Evolutionary conservation across 768 basidiomycete genomes (phyloP), one percentile per base, ranked within the genome.

Genomic region (Kwoniella dejecticola): DNA sequence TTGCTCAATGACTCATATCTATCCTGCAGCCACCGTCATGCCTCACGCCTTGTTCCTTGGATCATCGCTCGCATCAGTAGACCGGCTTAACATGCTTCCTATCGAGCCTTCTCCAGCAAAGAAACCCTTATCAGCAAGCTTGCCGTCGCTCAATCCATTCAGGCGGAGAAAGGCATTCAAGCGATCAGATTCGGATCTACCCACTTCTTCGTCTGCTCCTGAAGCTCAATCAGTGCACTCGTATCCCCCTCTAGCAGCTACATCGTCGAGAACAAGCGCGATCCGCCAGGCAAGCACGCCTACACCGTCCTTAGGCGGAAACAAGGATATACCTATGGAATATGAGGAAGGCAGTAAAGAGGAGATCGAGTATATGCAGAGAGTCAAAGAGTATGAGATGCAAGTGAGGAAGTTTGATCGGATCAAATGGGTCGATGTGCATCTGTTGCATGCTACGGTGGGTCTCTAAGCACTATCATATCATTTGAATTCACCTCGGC

Each of bases 41-140:
- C 92, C 92, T 0, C 92, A 94, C 77, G 88, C 88, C 61, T 82
- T 96, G n/a, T 92, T 89, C 81, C 82, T 96, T 15, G 93, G 92
- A 4, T 91, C 90, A 2, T 85, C 86, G 29, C 84, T 96, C 4
- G 88, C 91, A 2, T 91, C 90, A 0, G 89, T 92, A 74, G 87
- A 92, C 59, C 82, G 92, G 45, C 71, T 90, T 13, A 80, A 75
- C 40, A 72, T 75, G 72, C 45, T 71, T 12, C 75, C 75, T 11
- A 26, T 60, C 8, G 67, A 69, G 23, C 74, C 74, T 4, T 30
- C 50, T 7, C 52, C 36, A 2, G 30, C 24, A 2, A 36, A 46
- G 17, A 27, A 30, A 33, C 27, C 29, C 3, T 19, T 44, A 33
- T 55, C 48, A 5, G 55, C 66, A 57, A 29, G 15, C 3, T 62